Base-by-base conservation (phyloP, 176 grass and related monocot species). In the Aegilops umbellulata region DNA sequence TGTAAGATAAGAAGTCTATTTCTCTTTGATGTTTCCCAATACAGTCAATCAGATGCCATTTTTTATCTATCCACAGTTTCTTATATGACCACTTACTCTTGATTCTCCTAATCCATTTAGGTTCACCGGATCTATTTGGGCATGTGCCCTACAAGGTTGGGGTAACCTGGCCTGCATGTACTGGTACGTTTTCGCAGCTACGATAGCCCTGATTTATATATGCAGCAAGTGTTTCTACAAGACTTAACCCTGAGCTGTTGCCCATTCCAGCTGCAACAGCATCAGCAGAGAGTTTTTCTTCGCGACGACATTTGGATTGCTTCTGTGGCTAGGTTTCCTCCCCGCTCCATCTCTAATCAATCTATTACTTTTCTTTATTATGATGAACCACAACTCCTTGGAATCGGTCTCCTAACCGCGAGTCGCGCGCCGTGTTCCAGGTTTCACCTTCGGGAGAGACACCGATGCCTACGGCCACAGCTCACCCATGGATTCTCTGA, bases 111-210 rank as follows among this genome's bases (percentile, higher is more conserved):
- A 73, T 82, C 29, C 80, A 85, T 86, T 35, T 82, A 98, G 97
- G 97, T 98, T 98, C 69, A 95, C 94, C 85, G 92, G 94, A 88
- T 95, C 97, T 81, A 19, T 87, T 80, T 98, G 94, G 97, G 97
- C 94, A 79, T 91, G 84, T 24, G 49, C 91, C 69, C 84, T 98
- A 60, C 92, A 92, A 47, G 97, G 97, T 72, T 95, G 92, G 90
- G 97, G 97, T 86, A 98, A 98, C 77, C 87, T 98, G 92, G 90
- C 94, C 82, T 95, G 92, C 90, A 95, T 98, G 97, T 96, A 89
- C 82, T 92, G 94, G 94, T 96, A 94, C 27, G 23, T 57, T 51
- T 69, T 83, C 32, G 76, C 73, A 89, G n/a, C 26, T 82, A 58
- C 41, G 62, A 60, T 12, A 77, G 14, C 42, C 25, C 66, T 65